Evolutionary conservation across 345 rosid genomes (phyloP).

Genomic region (Pugionium dolabratum): DNA sequence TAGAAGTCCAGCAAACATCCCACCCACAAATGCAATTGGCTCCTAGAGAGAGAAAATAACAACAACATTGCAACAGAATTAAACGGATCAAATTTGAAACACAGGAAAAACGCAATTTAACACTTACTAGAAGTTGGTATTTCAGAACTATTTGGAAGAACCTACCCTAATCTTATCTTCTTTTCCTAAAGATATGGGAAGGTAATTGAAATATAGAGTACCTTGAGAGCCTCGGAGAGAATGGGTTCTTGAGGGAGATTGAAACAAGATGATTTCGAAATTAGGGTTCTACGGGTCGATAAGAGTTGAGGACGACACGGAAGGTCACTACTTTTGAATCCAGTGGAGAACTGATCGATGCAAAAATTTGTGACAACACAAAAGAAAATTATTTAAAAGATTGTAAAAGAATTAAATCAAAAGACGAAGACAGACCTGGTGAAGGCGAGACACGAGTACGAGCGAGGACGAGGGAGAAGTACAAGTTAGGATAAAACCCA

Average conservation of each 20-base stretch:
- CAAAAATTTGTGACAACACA: constrained; percentile 11
- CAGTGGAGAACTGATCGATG: constrained; percentile 30
- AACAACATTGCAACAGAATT: constrained; percentile 12
- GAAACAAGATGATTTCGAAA: constrained; percentile 36
- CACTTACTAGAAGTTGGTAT: too few species aligned
- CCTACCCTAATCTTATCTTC: not conserved
- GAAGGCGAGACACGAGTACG: constrained; percentile 26
- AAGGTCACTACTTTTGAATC: constrained; percentile 19
- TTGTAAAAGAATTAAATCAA: not conserved
- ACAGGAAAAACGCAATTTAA: too few species aligned
- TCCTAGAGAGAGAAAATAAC: constrained; percentile 26
- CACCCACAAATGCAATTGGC: constrained; percentile 47
- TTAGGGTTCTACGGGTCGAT: constrained; percentile 31
- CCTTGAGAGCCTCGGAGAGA: constrained; percentile 44
- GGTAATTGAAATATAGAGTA: not conserved
- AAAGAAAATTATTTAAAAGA: not conserved
- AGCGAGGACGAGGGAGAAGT: constrained; percentile 14
- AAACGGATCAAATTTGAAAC: not conserved
- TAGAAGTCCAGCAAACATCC: constrained; percentile 45
- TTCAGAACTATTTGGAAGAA: too few species aligned
- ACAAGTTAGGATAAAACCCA: constrained; percentile 33
- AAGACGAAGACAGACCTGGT: constrained; percentile 16
- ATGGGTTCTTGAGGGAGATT: constrained; percentile 46
- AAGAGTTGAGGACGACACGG: not conserved
- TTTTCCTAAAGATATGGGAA: not conserved